phyloP scores from a whole-genome alignment of 2,329 filamentous ascomycete genomes.

The Fusarium xylarioides region DNA sequence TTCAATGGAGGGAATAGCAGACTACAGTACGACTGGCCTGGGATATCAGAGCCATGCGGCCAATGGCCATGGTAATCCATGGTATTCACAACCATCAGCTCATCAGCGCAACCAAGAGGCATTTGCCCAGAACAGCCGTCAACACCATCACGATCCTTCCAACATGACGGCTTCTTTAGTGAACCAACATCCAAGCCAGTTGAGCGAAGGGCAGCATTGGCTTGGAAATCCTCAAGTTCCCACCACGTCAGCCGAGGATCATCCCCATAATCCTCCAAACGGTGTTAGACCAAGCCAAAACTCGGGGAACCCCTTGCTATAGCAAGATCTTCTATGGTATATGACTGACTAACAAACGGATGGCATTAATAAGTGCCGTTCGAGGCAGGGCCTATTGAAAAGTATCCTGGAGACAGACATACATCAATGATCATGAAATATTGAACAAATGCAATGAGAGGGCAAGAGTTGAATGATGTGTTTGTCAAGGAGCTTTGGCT shows the following conservation, averaged over 20 bases:
- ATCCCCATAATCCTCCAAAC: not conserved
- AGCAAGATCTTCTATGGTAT: no score
- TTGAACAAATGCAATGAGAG: not conserved
- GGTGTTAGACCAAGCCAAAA: not conserved
- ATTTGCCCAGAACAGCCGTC: conserved; percentile 16
- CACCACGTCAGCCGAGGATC: conserved; percentile 22
- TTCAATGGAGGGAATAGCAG: not conserved
- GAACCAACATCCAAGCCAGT: conserved; percentile 5
- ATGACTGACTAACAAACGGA: not conserved
- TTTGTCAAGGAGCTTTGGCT: not conserved
- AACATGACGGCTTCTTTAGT: not conserved
- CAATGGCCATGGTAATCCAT: conserved; percentile 8
- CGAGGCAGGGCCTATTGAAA: not conserved
- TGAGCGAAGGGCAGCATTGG: conserved; percentile 5
- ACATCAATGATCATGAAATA: not conserved
- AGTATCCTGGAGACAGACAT: not conserved
- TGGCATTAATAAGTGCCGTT: conserved; percentile 21
- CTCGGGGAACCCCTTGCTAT: no score
- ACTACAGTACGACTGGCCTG: not conserved
- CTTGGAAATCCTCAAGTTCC: conserved; percentile 8
- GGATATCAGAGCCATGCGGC: conserved; percentile 5
- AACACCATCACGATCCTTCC: not conserved
- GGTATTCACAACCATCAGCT: conserved; percentile 14
- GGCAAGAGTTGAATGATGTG: not conserved
- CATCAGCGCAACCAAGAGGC: conserved; percentile 27